Base-by-base conservation (phyloP, 768 basidiomycete genomes). In the Pleurotus sapidus region DNA sequence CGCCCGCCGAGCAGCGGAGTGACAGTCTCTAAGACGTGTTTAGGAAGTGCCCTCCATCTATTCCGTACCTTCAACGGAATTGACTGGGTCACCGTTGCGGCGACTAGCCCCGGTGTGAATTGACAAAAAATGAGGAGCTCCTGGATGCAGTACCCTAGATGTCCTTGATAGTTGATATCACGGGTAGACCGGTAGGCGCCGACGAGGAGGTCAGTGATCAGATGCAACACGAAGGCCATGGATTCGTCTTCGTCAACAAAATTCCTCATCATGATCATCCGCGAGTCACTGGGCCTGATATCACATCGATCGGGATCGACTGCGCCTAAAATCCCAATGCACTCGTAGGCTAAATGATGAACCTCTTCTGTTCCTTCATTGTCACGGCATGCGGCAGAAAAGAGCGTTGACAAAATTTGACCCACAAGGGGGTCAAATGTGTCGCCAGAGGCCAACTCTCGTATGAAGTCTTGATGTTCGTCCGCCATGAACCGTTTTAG, bases 221-320 rank as follows among this genome's bases (percentile, higher is more conserved):
- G 84, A 69, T 96, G 90, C 23, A 94, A 70, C 1, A 88, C 94
- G 66, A 99, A 98, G 5, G 75, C 62, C 48, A 86, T 73, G 0
- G 91, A 82, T 70, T 98, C 95, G 12, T 75, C 76, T 49, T 89
- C 85, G 61, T 95, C 89, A 1, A 75, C 76, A 67, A 94, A 97
- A 67, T 98, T 95, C 65, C 80, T 83, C 59, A 86, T 75, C 48
- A 98, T 79, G 46, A 94, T 80, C 72, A 91, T 88, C 45, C 80
- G 79, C 2, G 81, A 70, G 60, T 89, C 86, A 38, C 71, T 73
- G 27, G 78, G 68, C 1, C 75, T 73, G 17, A 93, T 77, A 60
- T 92, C 88, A 64, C 90, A 89, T 49, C 97, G 82, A 74, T 98
- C 96, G 0, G 96, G 96, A 70, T 99, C 97, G 15, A 95, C 80